phyloP scores from a whole-genome alignment of 768 basidiomycete species.

The Phylloporus sp. region DNA sequence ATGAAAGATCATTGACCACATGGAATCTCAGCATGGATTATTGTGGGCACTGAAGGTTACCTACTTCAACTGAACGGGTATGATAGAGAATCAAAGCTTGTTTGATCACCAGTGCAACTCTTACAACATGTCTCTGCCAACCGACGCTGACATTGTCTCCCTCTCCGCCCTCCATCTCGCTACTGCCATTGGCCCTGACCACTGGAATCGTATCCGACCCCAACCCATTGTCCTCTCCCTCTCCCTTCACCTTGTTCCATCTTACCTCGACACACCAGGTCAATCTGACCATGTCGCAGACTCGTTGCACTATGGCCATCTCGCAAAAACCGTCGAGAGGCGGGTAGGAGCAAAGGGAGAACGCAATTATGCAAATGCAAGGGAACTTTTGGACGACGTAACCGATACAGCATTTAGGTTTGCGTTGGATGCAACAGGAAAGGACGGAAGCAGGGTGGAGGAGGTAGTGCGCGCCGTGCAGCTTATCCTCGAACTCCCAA shows the following conservation, averaged over 20 bases:
- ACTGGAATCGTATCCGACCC: conserved; percentile 43
- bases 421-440: conserved; percentile 32
- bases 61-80: too few relatives aligned
- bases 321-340: conserved; percentile 46
- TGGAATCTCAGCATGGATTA: too few relatives aligned
- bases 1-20: too few relatives aligned
- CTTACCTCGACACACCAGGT: conserved; percentile 44
- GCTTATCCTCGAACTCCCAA: conserved; percentile 42
- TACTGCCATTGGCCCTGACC: conserved; percentile 45
- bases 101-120: too few relatives aligned
- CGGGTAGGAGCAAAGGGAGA: conserved; percentile 21
- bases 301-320: conserved; percentile 63
- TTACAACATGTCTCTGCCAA: background rate
- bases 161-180: conserved; percentile 40
- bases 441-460: background rate
- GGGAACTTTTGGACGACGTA: conserved; percentile 36
- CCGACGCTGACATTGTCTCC: conserved; percentile 41
- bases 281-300: conserved; percentile 49
- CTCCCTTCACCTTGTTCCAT: conserved; percentile 36
- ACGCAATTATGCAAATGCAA: conserved; percentile 25
- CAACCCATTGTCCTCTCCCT: conserved; percentile 55
- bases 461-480: conserved; percentile 30
- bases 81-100: too few relatives aligned
- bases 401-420: conserved; percentile 36
- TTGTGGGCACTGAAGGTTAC: too few relatives aligned